Conservation (phyloP, 176 grass and related monocot genomes). For the Leersia perrieri region DNA sequence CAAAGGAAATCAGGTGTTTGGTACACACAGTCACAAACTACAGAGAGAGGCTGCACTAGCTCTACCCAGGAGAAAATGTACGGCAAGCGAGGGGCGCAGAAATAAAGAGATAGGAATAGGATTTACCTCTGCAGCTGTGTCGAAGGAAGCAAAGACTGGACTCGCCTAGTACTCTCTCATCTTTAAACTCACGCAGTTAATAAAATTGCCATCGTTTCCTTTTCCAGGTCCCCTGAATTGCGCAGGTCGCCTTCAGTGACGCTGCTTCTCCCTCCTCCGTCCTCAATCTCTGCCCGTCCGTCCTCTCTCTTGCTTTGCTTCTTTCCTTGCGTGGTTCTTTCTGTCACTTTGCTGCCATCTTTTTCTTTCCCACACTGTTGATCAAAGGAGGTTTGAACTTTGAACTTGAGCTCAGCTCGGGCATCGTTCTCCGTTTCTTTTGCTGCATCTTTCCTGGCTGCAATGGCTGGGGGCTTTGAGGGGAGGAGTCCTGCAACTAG, state of each 20-base stretch:
- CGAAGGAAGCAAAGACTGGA: constrained; percentile 18
- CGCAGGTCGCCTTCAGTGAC: constrained; percentile 5
- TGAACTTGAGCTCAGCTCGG: constrained; percentile 1
- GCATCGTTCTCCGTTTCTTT: background rate
- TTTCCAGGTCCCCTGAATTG: constrained; percentile 47
- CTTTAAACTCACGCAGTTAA: constrained; percentile 28
- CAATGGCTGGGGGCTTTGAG: constrained; percentile 68
- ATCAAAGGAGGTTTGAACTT: constrained; percentile 31
- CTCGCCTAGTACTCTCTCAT: constrained; percentile 4
- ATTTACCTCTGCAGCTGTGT: constrained; percentile 35
- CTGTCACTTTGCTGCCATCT: constrained; percentile 53
- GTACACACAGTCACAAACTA: background rate
- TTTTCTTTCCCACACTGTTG: constrained; percentile 45
- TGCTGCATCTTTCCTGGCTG: constrained; percentile 19
- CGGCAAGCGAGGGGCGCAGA: background rate
- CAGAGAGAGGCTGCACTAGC: background rate
- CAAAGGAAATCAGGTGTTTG: constrained; percentile 17
- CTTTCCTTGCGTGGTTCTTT: constrained; percentile 57
- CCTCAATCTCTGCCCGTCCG: constrained; percentile 27
- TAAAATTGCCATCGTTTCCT: constrained; percentile 46
- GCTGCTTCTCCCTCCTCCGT: background rate
- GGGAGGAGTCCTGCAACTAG: constrained; percentile 49
- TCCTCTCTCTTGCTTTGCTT: constrained; percentile 38
- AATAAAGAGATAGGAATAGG: constrained; percentile 9
- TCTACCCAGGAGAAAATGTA: background rate